These are phyloP conservation scores for Aristolochia californica DNA, from an alignment of 164 flowering plant genomes.

Conservation along the genomic window DNA sequence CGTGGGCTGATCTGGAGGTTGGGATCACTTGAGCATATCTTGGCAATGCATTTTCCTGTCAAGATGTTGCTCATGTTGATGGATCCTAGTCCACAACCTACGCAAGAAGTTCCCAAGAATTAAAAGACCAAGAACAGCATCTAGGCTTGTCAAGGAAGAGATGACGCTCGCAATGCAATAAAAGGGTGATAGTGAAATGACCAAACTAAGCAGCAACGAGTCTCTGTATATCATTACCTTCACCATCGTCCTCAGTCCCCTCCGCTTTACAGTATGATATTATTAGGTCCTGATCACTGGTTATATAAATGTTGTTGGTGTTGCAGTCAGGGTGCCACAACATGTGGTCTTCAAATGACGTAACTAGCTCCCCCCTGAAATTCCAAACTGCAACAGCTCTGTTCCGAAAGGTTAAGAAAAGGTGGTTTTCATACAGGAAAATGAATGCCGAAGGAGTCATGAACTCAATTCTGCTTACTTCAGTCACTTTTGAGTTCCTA, in stretches of 20 bases:
- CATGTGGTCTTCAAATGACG: constrained; percentile 96
- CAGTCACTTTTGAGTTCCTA: constrained; percentile 59
- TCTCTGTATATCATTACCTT: constrained; percentile 56
- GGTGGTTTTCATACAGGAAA: constrained; percentile 88
- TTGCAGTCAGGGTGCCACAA: constrained; percentile 98
- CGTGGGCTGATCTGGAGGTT: constrained; percentile 22
- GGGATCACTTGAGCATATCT: constrained; percentile 46
- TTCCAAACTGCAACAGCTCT: constrained; percentile 99
- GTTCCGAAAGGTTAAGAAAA: constrained; percentile 82
- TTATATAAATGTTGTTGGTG: constrained; percentile 94
- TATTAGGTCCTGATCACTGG: constrained; percentile 98
- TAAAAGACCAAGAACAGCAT: no score
- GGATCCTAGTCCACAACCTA: constrained; percentile 59
- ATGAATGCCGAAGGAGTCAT: constrained; percentile 99
- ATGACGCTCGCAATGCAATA: no score
- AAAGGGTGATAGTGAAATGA: no score
- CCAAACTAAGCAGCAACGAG: no score
- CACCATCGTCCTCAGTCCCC: constrained; percentile 53
- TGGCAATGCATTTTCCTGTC: constrained; percentile 91
- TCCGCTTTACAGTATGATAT: constrained; percentile 97
- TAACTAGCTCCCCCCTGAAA: constrained; percentile 87
- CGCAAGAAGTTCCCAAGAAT: no score
- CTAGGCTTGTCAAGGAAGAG: no score
- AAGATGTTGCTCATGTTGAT: constrained; percentile 88
- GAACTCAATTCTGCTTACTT: constrained; percentile 79